Base-by-base conservation (phyloP, 306 rosid genomes). In the Cajanus cajan region DNA sequence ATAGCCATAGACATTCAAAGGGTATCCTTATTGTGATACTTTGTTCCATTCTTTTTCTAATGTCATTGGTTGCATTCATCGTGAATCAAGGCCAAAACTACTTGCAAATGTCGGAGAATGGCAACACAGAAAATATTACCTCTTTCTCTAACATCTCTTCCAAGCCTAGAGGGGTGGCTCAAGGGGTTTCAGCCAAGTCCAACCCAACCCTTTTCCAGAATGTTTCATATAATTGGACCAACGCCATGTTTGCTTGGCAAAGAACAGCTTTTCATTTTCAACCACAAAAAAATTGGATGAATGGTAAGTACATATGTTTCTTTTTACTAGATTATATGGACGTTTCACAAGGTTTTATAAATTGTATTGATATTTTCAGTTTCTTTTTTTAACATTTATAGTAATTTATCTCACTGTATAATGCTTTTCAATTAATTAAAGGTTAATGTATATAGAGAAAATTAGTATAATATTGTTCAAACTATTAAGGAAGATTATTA, bases 211-310 rank as follows among this genome's bases (percentile, higher is more conserved):
- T 80, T 68, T 78, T 80, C 37, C 25, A 47, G 0, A 61, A 37
- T 45, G 62, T 61, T 36, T 76, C 94, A 0, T 91, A 50, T 55
- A 85, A 90, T 66, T 94, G 98, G 97, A 94, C 98, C 4, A 84
- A 89, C 50, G 96, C 94, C 12, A 94, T 94, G 98, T 77, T 94
- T 36, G 86, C 92, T 66, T 94, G 97, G 95, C 97, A 94, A 78
- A 71, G 97, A 87, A 89, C 98, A 12, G 82, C 98, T 34, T 91
- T 76, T 74, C 98, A 94, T 45, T 94, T 94, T 83, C 98, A 94
- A 78, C 98, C 97, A 0, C 72, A 87, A 44, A 51, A 71, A 1
- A 90, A 94, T 72, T 94, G 97, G 97, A 94, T 94, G 97, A 94
- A 94, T 67, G 98, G 98, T 94, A 82, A 76, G 90, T 87, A 13